These are phyloP conservation scores for Pleurozium schreberi DNA, from an alignment of 225 moss, liverwort and hornwort genomes.

Conservation along the genomic window DNA sequence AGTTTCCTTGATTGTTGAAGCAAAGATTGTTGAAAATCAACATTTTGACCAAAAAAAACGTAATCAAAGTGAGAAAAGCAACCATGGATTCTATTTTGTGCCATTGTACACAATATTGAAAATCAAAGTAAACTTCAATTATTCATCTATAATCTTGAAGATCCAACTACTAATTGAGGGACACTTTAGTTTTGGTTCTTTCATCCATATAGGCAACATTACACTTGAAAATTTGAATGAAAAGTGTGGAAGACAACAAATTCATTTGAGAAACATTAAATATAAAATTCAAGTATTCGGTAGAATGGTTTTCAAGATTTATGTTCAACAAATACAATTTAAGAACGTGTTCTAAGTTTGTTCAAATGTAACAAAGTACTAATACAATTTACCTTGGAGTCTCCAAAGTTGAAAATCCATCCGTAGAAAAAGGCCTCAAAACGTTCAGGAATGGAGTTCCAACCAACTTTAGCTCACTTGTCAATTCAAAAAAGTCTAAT, in stretches of 20 bases:
- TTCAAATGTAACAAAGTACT: background rate
- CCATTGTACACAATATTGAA: background rate
- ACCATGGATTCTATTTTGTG: rapidly evolving
- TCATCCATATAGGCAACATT: too few species aligned
- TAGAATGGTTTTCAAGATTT: background rate
- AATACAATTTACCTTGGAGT: too few species aligned
- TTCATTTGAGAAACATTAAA: too few species aligned
- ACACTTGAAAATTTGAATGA: background rate
- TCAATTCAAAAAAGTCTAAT: background rate
- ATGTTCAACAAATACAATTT: background rate
- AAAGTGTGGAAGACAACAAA: rapidly evolving
- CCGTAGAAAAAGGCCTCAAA: rapidly evolving
- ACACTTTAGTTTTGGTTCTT: background rate
- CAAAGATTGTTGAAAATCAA: background rate
- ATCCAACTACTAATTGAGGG: background rate
- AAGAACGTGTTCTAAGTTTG: too few species aligned
- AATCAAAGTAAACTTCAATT: background rate
- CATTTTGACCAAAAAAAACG: background rate
- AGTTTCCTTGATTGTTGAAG: too few species aligned
- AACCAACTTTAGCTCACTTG: background rate
- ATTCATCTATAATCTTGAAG: background rate
- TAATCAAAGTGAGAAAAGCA: background rate
- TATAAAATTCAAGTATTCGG: rapidly evolving
- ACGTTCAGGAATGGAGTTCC: background rate
- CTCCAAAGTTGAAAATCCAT: background rate